These are phyloP conservation scores for Penicillium janthinellum DNA, from an alignment of 2,329 filamentous ascomycete species.

Conservation along the genomic window DNA sequence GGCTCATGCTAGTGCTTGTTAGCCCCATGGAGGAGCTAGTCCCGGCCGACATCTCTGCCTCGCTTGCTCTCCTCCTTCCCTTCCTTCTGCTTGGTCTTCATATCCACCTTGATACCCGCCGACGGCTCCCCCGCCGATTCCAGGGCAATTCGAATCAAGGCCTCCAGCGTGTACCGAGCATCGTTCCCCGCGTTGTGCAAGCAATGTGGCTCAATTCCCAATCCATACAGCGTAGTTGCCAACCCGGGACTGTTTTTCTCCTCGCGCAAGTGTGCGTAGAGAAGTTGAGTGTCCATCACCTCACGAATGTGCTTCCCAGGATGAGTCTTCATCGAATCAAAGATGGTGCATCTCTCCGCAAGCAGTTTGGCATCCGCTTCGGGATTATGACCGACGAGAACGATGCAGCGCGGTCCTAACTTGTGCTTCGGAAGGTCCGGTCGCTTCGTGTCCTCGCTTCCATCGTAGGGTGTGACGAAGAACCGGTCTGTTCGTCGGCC, in stretches of 20 bases:
- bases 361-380: neutral
- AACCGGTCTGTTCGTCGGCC: constrained; percentile 48
- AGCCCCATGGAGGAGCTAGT: neutral
- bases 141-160: constrained; percentile 62
- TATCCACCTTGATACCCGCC: neutral
- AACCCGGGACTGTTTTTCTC: constrained; percentile 60
- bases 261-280: constrained; percentile 67
- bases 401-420: neutral
- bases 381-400: neutral
- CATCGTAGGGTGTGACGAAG: neutral
- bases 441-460: neutral
- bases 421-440: neutral
- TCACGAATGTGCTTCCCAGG: neutral
- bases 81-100: neutral
- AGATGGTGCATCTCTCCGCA: neutral
- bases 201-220: constrained; percentile 64
- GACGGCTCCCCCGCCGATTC: constrained; percentile 3
- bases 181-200: constrained; percentile 91
- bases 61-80: neutral
- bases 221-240: constrained; percentile 60
- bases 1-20: neutral
- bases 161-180: constrained; percentile 75
- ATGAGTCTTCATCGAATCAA: neutral
- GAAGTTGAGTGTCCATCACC: constrained; percentile 20
- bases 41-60: too few species aligned